phyloP scores from a whole-genome alignment of 2,329 filamentous ascomycete species.

The Elsinoe fawcettii region DNA sequence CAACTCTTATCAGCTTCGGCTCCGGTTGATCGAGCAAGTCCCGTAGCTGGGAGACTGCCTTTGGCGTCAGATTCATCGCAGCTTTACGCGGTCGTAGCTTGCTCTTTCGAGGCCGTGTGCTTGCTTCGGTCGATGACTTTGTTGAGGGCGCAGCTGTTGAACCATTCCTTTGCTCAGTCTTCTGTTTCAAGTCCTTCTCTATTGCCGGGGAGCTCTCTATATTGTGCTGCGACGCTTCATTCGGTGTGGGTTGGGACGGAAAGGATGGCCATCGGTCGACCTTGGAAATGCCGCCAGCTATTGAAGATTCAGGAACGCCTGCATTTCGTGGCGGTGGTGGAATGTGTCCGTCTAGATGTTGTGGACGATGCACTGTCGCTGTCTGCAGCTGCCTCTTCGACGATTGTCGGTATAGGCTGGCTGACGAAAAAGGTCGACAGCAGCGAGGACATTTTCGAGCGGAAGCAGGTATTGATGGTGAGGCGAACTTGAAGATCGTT shows the following conservation, averaged over 20 bases:
- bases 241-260: conserved; percentile 17
- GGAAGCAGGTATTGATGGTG: conserved; percentile 22
- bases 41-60: conserved; percentile 71
- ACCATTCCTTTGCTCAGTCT: conserved; percentile 22
- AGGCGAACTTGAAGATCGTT: conserved; percentile 32
- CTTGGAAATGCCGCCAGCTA: conserved; percentile 45
- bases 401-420: conserved; percentile 35
- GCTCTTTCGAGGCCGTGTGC: conserved; percentile 49
- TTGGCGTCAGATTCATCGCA: conserved; percentile 75
- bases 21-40: conserved; percentile 74
- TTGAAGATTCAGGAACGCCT: conserved; percentile 54
- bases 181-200: conserved; percentile 51
- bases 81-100: conserved; percentile 80
- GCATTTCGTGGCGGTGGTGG: conserved; percentile 52
- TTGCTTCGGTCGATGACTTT: conserved; percentile 30
- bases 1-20: conserved; percentile 87
- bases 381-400: conserved; percentile 57
- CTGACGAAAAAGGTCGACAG: conserved; percentile 39
- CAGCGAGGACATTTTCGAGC: conserved; percentile 36
- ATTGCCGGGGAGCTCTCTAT: conserved; percentile 53
- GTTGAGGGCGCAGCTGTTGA: conserved; percentile 24
- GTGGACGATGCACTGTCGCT: conserved; percentile 56
- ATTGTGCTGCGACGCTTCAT: conserved; percentile 28
- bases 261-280: conserved; percentile 39
- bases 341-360: conserved; percentile 48